Evolutionary conservation across 352 stramenopile genomes (phyloP).

Genomic region (Phytophthora sp.): DNA sequence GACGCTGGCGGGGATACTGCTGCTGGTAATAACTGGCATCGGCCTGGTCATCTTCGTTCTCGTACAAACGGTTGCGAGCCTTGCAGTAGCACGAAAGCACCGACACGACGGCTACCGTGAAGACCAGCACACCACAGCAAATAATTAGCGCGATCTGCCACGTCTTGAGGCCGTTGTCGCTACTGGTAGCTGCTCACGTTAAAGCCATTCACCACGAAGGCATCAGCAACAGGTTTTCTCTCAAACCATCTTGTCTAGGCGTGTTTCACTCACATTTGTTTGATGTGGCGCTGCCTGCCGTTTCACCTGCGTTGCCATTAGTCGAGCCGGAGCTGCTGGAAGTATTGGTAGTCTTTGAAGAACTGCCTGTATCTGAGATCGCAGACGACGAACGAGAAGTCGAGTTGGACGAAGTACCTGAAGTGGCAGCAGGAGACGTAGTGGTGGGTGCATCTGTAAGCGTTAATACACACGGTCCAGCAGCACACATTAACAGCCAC

Average conservation of each 20-base stretch:
- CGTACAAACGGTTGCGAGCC: slow-evolving; percentile 49
- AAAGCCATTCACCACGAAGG: slow-evolving; percentile 1
- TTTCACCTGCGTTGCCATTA: slow-evolving; percentile 9
- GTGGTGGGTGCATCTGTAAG: slow-evolving; percentile 30
- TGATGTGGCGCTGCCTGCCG: slow-evolving; percentile 10
- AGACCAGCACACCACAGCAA: slow-evolving; percentile 56
- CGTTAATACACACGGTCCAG: slow-evolving; percentile 23
- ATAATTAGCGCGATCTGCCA: slow-evolving; percentile 71
- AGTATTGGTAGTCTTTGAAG: not conserved
- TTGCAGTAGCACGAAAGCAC: slow-evolving; percentile 69
- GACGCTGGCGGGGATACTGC: slow-evolving; percentile 17
- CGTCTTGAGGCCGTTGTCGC: slow-evolving; percentile 40
- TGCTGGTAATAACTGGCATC: slow-evolving; percentile 54
- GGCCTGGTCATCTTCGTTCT: slow-evolving; percentile 52
- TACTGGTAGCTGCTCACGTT: slow-evolving; percentile 11
- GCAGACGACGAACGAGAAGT: slow-evolving; percentile 18
- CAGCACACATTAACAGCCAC: slow-evolving; percentile 13
- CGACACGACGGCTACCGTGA: slow-evolving; percentile 53
- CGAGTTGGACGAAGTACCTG: slow-evolving; percentile 23
- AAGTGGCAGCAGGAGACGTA: slow-evolving; percentile 24
- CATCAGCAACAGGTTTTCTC: too few species aligned
- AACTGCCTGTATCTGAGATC: slow-evolving; percentile 10
- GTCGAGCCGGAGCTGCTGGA: slow-evolving; percentile 18
- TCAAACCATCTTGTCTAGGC: not conserved
- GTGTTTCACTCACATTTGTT: slow-evolving; percentile 14